A percentile compares a stretch with the other conserved stretches of the same genome.
These are phyloP conservation scores for Eucalyptus virginea DNA, from an alignment of 345 rosid genomes.

Conservation along the genomic window DNA sequence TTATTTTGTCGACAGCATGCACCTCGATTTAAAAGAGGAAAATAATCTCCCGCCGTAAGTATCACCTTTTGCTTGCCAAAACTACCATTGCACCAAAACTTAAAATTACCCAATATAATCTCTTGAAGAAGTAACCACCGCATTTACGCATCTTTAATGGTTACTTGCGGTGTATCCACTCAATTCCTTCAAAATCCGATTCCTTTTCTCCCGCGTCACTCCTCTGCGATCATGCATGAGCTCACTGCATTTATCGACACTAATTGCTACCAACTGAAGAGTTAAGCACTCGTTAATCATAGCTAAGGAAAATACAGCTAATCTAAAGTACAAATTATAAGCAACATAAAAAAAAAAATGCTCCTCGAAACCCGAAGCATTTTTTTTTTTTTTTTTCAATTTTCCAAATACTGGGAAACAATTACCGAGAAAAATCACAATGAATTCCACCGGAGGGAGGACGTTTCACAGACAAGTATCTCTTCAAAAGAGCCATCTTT, in stretches of 20 bases:
- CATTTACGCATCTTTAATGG: too few relatives aligned
- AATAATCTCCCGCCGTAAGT: not conserved
- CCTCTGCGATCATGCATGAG: not conserved
- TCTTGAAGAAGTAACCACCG: not conserved
- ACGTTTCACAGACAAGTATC: not conserved
- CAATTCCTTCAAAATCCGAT: too few relatives aligned
- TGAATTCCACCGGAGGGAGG: too few relatives aligned
- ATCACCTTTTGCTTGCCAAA: not conserved
- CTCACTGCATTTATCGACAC: not conserved
- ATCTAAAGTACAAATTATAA: not conserved
- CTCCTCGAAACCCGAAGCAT: accelerated
- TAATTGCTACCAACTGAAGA: not conserved
- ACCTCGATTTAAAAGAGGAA: not conserved
- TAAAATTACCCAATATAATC: not conserved
- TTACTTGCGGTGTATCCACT: not conserved
- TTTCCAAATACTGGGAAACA: not conserved
- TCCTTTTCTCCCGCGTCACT: not conserved
- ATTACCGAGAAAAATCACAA: not conserved
- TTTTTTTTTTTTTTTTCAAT: too few relatives aligned
- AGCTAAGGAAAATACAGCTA: not conserved
- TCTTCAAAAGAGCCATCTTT: not conserved
- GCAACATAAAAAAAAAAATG: not conserved
- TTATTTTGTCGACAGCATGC: not conserved
- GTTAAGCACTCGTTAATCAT: not conserved
- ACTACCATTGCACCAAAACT: not conserved